A percentile compares a stretch with the other conserved stretches of the same genome.
Evolutionary conservation across 2,329 filamentous ascomycete species (phyloP).

Genomic region (Botrytis hyacinthi): DNA sequence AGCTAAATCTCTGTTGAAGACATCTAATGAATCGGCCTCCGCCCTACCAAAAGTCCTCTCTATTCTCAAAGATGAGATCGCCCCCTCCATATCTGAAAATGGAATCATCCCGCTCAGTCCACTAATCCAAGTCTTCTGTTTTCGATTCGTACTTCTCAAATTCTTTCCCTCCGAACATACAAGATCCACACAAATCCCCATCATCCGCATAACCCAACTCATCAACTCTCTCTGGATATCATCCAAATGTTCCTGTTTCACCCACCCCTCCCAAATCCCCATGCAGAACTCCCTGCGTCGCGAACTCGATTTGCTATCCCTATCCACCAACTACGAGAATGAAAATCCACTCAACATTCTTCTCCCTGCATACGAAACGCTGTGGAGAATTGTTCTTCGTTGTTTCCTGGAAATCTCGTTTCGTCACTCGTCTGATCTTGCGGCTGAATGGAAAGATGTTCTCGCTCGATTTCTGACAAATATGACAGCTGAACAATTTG

Average conservation of each 20-base stretch:
- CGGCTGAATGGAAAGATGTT: neutral
- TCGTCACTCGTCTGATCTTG: neutral
- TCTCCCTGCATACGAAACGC: conserved; percentile 24
- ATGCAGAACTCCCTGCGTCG: neutral
- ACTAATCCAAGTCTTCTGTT: conserved; percentile 13
- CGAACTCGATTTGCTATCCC: conserved; percentile 5
- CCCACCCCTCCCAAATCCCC: neutral
- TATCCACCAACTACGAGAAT: neutral
- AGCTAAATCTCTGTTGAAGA: neutral
- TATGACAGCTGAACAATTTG: neutral
- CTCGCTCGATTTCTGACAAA: neutral
- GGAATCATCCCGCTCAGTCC: neutral
- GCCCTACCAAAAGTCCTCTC: neutral
- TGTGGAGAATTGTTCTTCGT: conserved; percentile 23
- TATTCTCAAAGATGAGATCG: neutral
- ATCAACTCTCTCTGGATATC: conserved; percentile 19
- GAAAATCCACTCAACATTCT: conserved; percentile 23
- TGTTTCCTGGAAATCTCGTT: conserved; percentile 19
- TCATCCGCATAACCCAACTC: neutral
- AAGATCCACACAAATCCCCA: neutral
- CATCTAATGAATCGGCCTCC: neutral
- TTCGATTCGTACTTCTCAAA: conserved; percentile 9
- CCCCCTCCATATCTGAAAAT: neutral
- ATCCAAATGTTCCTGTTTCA: conserved; percentile 8
- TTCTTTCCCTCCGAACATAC: neutral